Base-by-base conservation (phyloP, 352 stramenopile genomes). In the Phytopythium chamaehyphon region DNA sequence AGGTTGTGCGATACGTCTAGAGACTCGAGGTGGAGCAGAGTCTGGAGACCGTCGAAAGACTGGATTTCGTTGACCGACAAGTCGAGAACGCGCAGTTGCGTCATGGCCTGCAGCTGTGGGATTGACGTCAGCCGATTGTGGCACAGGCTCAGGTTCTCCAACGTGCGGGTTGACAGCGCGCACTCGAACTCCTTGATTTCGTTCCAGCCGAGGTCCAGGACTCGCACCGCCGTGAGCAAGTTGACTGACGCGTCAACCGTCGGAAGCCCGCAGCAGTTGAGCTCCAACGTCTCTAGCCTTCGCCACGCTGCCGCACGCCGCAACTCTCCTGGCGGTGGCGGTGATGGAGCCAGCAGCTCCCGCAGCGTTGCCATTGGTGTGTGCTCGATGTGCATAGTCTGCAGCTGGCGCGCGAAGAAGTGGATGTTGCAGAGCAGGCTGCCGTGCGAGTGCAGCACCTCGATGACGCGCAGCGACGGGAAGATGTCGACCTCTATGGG, bases 401-500 rank as follows among this genome's bases (percentile, higher is more conserved):
- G 61, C 21, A 94, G 46, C 42, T 94, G 84, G 0, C 61, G 53
- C 4, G 77, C 67, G 62, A 93, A 93, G 51, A 67, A 88, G 42
- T 88, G 73, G 10, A 91, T 64, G 46, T 87, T 69, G 1, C 60
- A 55, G 15, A 95, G 57, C 33, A 55, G 58, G 11, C 42, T 43
- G 4, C 64, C 42, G 9, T 84, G 61, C 6, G 65, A 81, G 39
- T 85, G 70, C 2, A 86, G 66, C 2, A 77, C 69, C 52, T 93
- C 85, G 4, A 95, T 59, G 7, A 78, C 50, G 15, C 61, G 66
- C 21, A 95, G 55, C 5, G 76, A 87, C n/a, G 85, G 78, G 35
- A 95, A 93, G 42, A 95, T 90, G 19, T 91, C 79, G 18, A 95
- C 60, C 50, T 92, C 72, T 37, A 93, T 72, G 2, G 73, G 52